These are phyloP conservation scores for Dichomitus squalens DNA, from an alignment of 1,284 basidiomycete species.

Conservation along the genomic window DNA sequence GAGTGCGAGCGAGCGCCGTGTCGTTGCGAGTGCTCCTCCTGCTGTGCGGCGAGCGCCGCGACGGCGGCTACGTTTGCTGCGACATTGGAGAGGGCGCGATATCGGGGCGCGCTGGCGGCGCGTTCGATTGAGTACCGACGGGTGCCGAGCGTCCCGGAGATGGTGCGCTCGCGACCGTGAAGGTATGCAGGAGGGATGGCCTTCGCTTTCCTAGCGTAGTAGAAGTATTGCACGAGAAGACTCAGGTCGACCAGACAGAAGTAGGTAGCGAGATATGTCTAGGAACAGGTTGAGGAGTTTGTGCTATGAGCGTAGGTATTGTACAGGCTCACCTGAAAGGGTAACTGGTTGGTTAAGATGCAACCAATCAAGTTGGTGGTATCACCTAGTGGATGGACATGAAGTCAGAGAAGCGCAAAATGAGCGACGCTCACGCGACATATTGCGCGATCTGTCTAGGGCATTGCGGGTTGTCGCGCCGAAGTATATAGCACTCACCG, in stretches of 20 bases:
- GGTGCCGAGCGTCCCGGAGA: conserved; percentile 42
- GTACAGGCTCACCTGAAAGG: conserved; percentile 79
- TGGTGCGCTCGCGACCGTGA: conserved; percentile 45
- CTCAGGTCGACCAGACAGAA: conserved; percentile 81
- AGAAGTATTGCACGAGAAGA: conserved; percentile 77
- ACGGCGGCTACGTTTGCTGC: conserved; percentile 70
- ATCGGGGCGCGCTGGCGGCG: conserved; percentile 48
- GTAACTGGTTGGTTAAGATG: conserved; percentile 88
- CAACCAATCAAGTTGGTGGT: conserved; percentile 89
- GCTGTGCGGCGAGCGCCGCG: conserved; percentile 64
- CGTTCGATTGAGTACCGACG: conserved; percentile 52
- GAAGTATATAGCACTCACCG: conserved; percentile 50
- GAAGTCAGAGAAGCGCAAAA: conserved; percentile 33
- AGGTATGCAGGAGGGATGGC: conserved; percentile 36
- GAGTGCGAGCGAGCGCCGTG: conserved; percentile 21
- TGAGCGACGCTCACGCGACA: conserved; percentile 17
- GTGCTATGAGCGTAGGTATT: background rate
- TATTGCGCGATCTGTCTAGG: conserved; percentile 13
- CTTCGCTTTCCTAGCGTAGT: conserved; percentile 54
- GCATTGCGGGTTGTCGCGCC: conserved; percentile 8
- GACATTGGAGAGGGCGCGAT: conserved; percentile 66
- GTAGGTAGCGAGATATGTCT: conserved; percentile 89
- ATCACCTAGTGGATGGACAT: conserved; percentile 64
- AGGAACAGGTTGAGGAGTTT: conserved; percentile 8
- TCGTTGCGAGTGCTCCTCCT: conserved; percentile 45